Evolutionary conservation across 805 yeast species (phyloP).

Genomic region (Yamadazyma endophytica): DNA sequence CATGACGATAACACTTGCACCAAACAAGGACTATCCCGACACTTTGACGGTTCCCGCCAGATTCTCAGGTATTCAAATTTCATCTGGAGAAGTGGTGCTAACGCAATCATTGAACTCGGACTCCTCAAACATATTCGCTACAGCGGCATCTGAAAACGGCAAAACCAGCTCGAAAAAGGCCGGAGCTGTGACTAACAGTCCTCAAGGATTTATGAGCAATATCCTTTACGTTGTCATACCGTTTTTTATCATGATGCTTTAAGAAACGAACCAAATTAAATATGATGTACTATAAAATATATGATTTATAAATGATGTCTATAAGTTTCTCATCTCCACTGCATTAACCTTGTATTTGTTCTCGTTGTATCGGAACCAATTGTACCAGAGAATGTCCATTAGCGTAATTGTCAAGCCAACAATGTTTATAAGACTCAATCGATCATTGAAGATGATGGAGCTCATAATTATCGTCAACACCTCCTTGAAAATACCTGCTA

Average conservation of each 20-base stretch:
- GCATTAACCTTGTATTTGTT: slow-evolving; percentile 1
- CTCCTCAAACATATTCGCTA: slow-evolving; percentile 3
- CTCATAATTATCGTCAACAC: slow-evolving; percentile 75
- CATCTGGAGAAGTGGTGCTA: slow-evolving; percentile 25
- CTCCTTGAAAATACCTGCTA: slow-evolving; percentile 93
- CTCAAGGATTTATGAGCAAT: too few species aligned
- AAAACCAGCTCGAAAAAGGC: too few species aligned
- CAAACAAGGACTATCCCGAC: slow-evolving; percentile 1
- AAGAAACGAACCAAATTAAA: too few species aligned
- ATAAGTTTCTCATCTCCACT: slow-evolving; percentile 4
- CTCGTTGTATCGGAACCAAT: slow-evolving; percentile 50
- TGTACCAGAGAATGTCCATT: slow-evolving; percentile 79
- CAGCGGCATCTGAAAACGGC: slow-evolving; percentile 8
- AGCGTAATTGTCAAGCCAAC: slow-evolving; percentile 74
- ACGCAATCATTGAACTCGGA: slow-evolving; percentile 11
- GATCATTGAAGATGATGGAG: slow-evolving; percentile 68
- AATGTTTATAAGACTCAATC: slow-evolving; percentile 59
- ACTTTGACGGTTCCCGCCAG: slow-evolving; percentile 11
- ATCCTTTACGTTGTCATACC: too few species aligned
- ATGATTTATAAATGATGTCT: too few species aligned
- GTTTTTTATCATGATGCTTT: too few species aligned
- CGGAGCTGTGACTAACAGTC: too few species aligned
- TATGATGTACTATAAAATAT: too few species aligned
- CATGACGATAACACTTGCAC: slow-evolving; percentile 6
- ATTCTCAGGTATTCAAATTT: slow-evolving; percentile 14